Evolutionary conservation across 441 rosid species (phyloP).

Genomic region (Metrosideros polymorpha): DNA sequence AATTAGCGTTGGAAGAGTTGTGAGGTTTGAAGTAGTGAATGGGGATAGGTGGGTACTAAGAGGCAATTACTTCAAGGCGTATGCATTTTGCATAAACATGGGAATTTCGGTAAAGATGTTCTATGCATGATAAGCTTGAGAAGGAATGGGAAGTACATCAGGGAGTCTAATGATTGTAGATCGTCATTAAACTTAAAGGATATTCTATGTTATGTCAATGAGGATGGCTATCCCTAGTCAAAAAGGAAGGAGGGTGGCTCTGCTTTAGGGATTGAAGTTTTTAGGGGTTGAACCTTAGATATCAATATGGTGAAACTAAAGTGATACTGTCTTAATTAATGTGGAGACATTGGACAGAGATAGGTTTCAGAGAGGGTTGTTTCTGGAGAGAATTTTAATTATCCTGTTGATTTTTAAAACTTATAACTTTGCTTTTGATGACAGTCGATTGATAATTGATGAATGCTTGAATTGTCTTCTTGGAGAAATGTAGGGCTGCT

Average conservation of each 20-base stretch:
- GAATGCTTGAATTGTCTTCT: neutral
- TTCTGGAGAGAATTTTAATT: neutral
- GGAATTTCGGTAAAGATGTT: neutral
- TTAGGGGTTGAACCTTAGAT: neutral
- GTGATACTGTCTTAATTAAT: neutral
- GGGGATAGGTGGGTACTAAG: neutral
- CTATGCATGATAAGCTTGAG: neutral
- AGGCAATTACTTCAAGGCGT: neutral
- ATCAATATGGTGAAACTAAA: neutral
- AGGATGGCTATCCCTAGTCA: neutral
- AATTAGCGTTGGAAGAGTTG: neutral
- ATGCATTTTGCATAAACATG: neutral
- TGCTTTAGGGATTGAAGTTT: neutral
- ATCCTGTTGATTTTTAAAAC: neutral
- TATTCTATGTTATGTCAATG: neutral
- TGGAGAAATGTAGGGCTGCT: constrained; percentile 74
- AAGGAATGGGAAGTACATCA: neutral
- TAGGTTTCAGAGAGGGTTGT: neutral
- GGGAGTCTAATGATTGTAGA: neutral
- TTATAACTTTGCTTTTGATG: neutral
- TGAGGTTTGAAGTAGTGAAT: neutral
- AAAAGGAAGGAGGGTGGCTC: neutral
- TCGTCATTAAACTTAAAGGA: neutral
- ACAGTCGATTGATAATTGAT: neutral
- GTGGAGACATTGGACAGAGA: neutral